Evolutionary conservation across 495 filamentous ascomycete genomes (phyloP), one percentile per base, ranked within the genome.

Genomic region (Talaromyces stipitatus): DNA sequence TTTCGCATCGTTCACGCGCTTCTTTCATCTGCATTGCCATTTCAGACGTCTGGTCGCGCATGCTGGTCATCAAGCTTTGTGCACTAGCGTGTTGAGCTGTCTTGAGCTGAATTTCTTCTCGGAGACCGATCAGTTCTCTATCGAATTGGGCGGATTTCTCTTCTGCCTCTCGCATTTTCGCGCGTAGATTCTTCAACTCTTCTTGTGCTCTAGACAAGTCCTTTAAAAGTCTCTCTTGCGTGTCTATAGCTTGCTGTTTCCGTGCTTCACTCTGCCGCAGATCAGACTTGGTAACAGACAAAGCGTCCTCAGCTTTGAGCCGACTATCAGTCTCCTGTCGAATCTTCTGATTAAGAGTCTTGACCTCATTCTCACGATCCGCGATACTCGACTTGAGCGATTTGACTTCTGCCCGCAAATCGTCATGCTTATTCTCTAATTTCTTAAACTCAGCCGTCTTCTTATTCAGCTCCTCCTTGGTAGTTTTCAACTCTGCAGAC

Each of bases 11-110:
- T 33, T 84, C 83, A 51, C 86, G 84, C 2, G 88, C 86, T 68
- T 98, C 94, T 72, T 91, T 92, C 79, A 96, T 87, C 70, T 96
- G 95, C 72, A 88, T 87, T n/a, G 84, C 84, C 62, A 97, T 76
- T 70, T 98, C 94, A 2, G 85, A 76, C 2, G 85, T 86, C 69
- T 98, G 91, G 63, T 96, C 90, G 55, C 91, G 89, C 91, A 96
- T 91, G 63, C 88, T 95, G 57, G 84, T 83, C 70, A 97, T 86
- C 45, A 96, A 67, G 58, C 83, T 87, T 69, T 97, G 91, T 0
- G 90, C 90, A 62, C 82, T 92, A 27, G 82, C 82, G 62, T 92
- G 87, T 69, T 96, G 91, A n/a, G 85, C 86, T 0, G 83, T 83
- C 75, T 90, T 95, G 29, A 96, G 74, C 61, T 90, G 84, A 16